Conservation (phyloP, 345 rosid genomes). For the Syzygium aromaticum region DNA sequence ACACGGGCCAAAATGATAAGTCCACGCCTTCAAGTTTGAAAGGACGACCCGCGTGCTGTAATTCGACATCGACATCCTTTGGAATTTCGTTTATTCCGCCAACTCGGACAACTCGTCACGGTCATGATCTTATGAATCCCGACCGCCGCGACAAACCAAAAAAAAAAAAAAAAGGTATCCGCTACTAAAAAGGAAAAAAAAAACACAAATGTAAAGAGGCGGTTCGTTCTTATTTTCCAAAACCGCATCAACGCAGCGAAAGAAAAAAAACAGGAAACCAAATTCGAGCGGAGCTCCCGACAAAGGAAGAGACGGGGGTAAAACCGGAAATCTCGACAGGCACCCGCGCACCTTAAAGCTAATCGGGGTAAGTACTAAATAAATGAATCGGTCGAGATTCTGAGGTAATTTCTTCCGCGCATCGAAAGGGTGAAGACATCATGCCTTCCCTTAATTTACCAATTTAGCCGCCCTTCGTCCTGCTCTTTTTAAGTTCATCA, state of each 20-base stretch:
- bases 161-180: not conserved
- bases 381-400: too few relatives aligned
- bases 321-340: not conserved
- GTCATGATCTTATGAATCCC: not conserved
- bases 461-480: too few relatives aligned
- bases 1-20: accelerated
- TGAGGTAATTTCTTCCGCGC: too few relatives aligned
- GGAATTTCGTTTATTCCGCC: accelerated
- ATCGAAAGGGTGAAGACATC: too few relatives aligned
- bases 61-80: not conserved
- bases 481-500: too few relatives aligned
- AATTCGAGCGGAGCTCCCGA: not conserved
- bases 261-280: not conserved
- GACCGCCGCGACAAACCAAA: not conserved
- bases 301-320: not conserved
- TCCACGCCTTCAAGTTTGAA: not conserved
- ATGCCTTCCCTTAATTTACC: too few relatives aligned
- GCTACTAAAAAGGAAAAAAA: too few relatives aligned
- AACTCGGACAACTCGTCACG: accelerated
- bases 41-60: accelerated
- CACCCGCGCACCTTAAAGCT: not conserved
- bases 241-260: accelerated
- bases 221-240: not conserved
- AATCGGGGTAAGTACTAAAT: not conserved
- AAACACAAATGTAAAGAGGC: too few relatives aligned